These are phyloP conservation scores for Tricholoma bakamatsutake DNA, from an alignment of 768 basidiomycete species.

Conservation along the genomic window DNA sequence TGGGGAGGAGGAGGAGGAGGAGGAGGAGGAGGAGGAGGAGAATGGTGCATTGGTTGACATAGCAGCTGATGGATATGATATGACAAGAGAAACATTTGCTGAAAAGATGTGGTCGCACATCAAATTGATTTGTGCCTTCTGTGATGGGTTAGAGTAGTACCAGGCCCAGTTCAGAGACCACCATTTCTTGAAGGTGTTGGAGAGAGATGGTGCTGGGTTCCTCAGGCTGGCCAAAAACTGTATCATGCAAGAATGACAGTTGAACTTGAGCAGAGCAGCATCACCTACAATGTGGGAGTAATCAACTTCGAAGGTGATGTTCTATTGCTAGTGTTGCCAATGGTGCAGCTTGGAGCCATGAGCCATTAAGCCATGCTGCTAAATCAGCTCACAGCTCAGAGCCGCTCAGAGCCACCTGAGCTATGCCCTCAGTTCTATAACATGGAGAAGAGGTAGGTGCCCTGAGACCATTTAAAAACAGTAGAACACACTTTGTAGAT, in stretches of 20 bases:
- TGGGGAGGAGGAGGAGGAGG: background rate
- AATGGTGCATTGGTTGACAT: background rate
- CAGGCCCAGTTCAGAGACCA: conserved; percentile 1
- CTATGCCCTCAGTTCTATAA: no score
- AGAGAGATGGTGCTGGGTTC: conserved; percentile 1
- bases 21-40: background rate
- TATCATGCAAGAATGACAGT: background rate
- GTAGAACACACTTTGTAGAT: no score
- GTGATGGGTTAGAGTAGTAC: conserved; percentile 1
- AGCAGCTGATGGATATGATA: background rate
- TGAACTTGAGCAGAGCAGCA: background rate
- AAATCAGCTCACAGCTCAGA: no score
- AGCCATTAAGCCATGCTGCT: no score
- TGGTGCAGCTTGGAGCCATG: no score
- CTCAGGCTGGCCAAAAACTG: no score
- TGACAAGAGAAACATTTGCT: background rate
- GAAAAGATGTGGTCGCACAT: no score
- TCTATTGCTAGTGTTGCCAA: no score
- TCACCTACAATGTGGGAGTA: background rate
- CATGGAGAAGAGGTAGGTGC: no score
- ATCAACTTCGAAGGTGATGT: background rate
- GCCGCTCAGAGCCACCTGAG: no score
- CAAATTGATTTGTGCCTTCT: no score
- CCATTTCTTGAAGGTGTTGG: background rate
- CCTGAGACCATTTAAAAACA: no score